A percentile compares a stretch with the other conserved stretches of the same genome.
These are phyloP conservation scores for Silene vulgaris DNA, from an alignment of 179 eudicot genomes.

Conservation along the genomic window DNA sequence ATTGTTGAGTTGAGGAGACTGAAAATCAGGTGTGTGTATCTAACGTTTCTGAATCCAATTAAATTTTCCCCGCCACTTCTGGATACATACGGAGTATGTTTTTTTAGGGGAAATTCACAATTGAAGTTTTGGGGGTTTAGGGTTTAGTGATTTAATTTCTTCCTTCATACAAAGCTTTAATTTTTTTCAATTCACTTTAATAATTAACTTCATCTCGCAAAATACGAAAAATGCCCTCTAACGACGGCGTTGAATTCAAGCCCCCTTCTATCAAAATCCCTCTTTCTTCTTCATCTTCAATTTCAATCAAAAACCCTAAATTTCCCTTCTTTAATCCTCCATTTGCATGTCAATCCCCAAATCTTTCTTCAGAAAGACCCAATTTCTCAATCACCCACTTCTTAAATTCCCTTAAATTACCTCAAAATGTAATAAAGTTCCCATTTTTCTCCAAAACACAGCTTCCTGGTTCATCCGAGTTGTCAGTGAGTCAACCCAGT, in stretches of 20 bases:
- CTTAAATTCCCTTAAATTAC: too few relatives aligned
- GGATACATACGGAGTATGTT: neutral
- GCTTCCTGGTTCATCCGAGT: slow-evolving; percentile 36
- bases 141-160: neutral
- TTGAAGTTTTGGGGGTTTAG: slow-evolving; percentile 1
- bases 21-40: too few relatives aligned
- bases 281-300: slow-evolving; percentile 11
- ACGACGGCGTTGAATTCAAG: slow-evolving; percentile 46
- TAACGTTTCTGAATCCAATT: too few relatives aligned
- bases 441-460: too few relatives aligned
- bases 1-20: too few relatives aligned
- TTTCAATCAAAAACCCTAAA: slow-evolving; percentile 15
- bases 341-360: slow-evolving; percentile 40
- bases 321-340: slow-evolving; percentile 37
- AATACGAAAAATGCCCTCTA: slow-evolving; percentile 38
- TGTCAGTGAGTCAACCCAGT: slow-evolving; percentile 22
- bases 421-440: too few relatives aligned
- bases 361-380: slow-evolving; percentile 30
- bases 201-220: neutral
- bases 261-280: slow-evolving; percentile 49
- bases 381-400: slow-evolving; percentile 28
- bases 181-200: neutral
- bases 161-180: neutral
- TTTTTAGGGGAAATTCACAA: too few relatives aligned
- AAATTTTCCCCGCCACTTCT: slow-evolving; percentile 16